phyloP scores from a whole-genome alignment of 495 filamentous ascomycete genomes.

The Astrocystis sublimbata region DNA sequence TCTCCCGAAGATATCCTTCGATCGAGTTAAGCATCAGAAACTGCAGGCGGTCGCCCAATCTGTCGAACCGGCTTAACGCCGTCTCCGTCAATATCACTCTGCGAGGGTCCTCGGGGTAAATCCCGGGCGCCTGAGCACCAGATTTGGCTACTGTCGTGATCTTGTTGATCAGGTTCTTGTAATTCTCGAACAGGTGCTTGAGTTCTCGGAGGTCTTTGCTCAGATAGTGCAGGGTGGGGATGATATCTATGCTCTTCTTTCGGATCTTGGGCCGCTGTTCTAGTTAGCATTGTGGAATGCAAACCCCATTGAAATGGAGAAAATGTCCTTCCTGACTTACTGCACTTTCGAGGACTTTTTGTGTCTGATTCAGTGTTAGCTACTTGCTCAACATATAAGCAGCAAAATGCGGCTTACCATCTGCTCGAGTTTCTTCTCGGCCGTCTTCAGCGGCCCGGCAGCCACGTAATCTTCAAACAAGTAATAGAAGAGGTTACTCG shows the following conservation, averaged over 20 bases:
- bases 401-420: slow-evolving; percentile 52
- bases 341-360: slow-evolving; percentile 30
- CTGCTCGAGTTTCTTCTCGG: slow-evolving; percentile 75
- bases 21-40: slow-evolving; percentile 81
- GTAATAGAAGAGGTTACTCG: slow-evolving; percentile 81
- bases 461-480: slow-evolving; percentile 74
- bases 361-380: slow-evolving; percentile 24
- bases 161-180: slow-evolving; percentile 74
- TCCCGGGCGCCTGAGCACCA: slow-evolving; percentile 24
- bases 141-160: slow-evolving; percentile 42
- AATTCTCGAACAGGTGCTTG: slow-evolving; percentile 77
- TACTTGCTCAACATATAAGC: background rate
- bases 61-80: slow-evolving; percentile 72
- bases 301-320: background rate
- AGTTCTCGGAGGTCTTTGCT: slow-evolving; percentile 74
- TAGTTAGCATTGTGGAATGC: slow-evolving; percentile 8
- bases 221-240: slow-evolving; percentile 51
- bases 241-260: slow-evolving; percentile 39
- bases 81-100: slow-evolving; percentile 65
- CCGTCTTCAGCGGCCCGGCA: slow-evolving; percentile 53
- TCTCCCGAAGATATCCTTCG: slow-evolving; percentile 75
- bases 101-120: slow-evolving; percentile 23
- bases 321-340: slow-evolving; percentile 21
- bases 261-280: slow-evolving; percentile 27
- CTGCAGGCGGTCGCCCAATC: slow-evolving; percentile 72